Evolutionary conservation across 2,329 filamentous ascomycete species (phyloP), one percentile per base, ranked within the genome.

Genomic region (Fusarium sp.): DNA sequence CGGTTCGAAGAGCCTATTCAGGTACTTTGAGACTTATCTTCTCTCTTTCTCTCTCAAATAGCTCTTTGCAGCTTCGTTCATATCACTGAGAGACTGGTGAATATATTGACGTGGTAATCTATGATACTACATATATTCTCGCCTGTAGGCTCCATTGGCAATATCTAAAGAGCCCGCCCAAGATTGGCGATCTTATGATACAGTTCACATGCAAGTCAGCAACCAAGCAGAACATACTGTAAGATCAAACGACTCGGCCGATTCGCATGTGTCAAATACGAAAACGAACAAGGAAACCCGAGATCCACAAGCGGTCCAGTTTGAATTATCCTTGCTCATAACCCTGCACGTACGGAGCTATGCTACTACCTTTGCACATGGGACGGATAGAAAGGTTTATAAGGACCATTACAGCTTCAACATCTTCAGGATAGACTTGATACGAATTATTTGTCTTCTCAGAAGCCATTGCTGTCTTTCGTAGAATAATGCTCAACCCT

Each of bases 121-220:
- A n/a, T 28, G 6, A 6, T 25, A 10, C 30, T 49, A 19, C 13
- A 19, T 21, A 43, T 39, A 30, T 26, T 16, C 45, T 65, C 37
- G 34, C 62, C 52, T 48, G n/a, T 37, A 30, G 7, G 23, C 31
- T 18, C 11, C 39, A 18, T 34, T 18, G 18, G 12, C 39, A 18
- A 51, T 8, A 13, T 16, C n/a, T 25, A 5, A 8, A n/a, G 28
- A 21, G 23, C 34, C 49, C 49, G 23, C 31, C 34, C 34, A 44
- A 50, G 37, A 53, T 63, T 39, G 41, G 25, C 58, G 44, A 63
- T 19, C 18, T 42, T 42, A 37, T 26, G 23, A 39, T 19, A n/a
- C 23, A 41, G 12, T 63, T 63, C 61, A 63, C 58, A 63, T 63
- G 61, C 25, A 43, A 63, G 49, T 52, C 41, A 43, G 13, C 21